Conservation (phyloP, 768 basidiomycete species). For the Xanthoconium purpureum region DNA sequence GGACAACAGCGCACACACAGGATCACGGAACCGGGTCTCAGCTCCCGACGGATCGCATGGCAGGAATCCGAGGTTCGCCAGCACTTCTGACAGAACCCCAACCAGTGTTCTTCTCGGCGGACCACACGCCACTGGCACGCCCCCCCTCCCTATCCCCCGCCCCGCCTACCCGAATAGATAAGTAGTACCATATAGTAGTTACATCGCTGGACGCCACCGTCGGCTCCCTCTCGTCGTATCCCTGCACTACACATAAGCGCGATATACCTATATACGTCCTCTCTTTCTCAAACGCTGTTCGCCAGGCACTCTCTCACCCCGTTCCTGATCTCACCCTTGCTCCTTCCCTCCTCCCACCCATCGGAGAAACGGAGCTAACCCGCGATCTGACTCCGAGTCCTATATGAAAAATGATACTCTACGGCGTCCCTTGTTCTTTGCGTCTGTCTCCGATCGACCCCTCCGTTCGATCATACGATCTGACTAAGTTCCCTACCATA, state of each 20-base stretch:
- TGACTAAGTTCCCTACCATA: too few relatives aligned
- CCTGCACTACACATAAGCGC: conserved; percentile 10
- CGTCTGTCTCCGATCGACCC: not conserved
- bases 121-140: not conserved
- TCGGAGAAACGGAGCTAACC: conserved; percentile 24
- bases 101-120: conserved; percentile 2
- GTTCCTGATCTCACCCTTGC: conserved; percentile 20
- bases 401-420: conserved; percentile 5
- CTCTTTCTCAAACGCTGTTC: not conserved
- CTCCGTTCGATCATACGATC: not conserved
- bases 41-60: not conserved
- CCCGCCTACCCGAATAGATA: not conserved
- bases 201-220: not conserved
- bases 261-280: conserved; percentile 18
- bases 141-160: not conserved
- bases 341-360: not conserved
- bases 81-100: not conserved
- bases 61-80: conserved; percentile 12
- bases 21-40: conserved; percentile 28
- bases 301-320: conserved; percentile 1
- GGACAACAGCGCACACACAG: not conserved
- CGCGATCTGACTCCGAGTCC: not conserved
- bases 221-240: conserved; percentile 1
- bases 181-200: not conserved
- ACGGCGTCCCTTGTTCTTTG: conserved; percentile 1